Evolutionary conservation across 768 basidiomycete species (phyloP).

Genomic region (Tricholoma hemisulphureum): DNA sequence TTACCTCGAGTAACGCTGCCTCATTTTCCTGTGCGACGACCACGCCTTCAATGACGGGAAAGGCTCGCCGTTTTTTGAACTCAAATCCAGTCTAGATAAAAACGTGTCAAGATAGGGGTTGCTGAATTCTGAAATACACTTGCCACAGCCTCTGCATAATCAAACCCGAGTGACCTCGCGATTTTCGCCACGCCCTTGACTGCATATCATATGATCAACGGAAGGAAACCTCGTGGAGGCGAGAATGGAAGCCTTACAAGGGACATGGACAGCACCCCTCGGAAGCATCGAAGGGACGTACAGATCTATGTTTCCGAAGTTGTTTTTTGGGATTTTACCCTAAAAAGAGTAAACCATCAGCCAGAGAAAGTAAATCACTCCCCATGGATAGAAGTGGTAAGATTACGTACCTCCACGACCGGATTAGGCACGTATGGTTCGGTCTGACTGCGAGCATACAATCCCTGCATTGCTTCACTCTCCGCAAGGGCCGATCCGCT

Average conservation of each 20-base stretch:
- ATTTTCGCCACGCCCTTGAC: constrained; percentile 88
- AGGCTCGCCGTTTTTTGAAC: constrained; percentile 89
- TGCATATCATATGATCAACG: constrained; percentile 27
- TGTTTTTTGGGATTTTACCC: constrained; percentile 93
- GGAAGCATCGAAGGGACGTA: constrained; percentile 97
- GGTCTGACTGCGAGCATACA: constrained; percentile 86
- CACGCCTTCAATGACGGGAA: constrained; percentile 81
- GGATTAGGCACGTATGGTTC: constrained; percentile 77
- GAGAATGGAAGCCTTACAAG: constrained; percentile 63
- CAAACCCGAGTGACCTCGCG: constrained; percentile 81
- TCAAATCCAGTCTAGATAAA: constrained; percentile 83
- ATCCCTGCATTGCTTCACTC: constrained; percentile 74
- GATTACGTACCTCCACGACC: constrained; percentile 70
- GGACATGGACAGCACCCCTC: constrained; percentile 78
- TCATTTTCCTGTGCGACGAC: constrained; percentile 86
- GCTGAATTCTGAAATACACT: constrained; percentile 30
- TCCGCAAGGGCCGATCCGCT: constrained; percentile 17
- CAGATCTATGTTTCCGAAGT: constrained; percentile 95
- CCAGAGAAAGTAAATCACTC: constrained; percentile 1
- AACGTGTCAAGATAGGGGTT: background rate
- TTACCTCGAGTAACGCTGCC: constrained; percentile 68
- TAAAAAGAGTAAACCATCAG: constrained; percentile 29
- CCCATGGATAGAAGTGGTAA: background rate
- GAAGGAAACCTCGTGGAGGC: constrained; percentile 3
- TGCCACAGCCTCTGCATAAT: constrained; percentile 95